Evolutionary conservation across 176 grass and related monocot genomes (phyloP).

Genomic region (Dactylis glomerata): DNA sequence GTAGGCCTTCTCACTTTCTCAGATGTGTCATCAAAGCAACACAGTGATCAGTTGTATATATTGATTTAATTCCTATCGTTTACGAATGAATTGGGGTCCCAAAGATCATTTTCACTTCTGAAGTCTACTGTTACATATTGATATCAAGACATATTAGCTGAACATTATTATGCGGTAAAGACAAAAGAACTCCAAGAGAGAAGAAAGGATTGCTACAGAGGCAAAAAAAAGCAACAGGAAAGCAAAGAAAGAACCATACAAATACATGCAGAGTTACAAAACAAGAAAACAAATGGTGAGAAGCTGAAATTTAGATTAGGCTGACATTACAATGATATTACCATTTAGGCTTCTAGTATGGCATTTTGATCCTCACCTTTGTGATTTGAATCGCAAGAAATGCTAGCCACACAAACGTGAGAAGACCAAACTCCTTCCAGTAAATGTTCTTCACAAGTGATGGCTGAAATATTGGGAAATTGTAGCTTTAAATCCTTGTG

Average conservation of each 20-base stretch:
- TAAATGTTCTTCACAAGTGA: slow-evolving; percentile 66
- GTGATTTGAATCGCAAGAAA: slow-evolving; percentile 75
- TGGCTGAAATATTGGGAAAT: slow-evolving; percentile 44
- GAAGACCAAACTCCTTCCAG: slow-evolving; percentile 87
- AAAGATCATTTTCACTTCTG: not conserved
- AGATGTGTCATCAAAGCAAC: not conserved
- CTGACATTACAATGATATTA: not conserved
- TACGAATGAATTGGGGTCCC: not conserved
- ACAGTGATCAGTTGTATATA: not conserved
- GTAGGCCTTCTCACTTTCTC: not conserved
- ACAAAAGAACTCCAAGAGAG: not conserved
- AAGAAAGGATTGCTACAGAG: not conserved
- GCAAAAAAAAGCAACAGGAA: not conserved
- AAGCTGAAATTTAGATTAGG: slow-evolving; percentile 2
- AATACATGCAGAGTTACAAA: not conserved
- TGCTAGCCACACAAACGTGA: slow-evolving; percentile 74
- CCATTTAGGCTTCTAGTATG: slow-evolving; percentile 23
- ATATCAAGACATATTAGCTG: not conserved
- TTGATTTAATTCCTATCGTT: not conserved
- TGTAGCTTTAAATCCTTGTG: not conserved
- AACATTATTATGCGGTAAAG: not conserved
- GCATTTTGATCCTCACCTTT: slow-evolving; percentile 48
- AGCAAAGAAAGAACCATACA: not conserved
- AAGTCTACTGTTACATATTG: not conserved
- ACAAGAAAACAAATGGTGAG: not conserved